A percentile compares a stretch with the other conserved stretches of the same genome.
Conservation (phyloP, 345 rosid species). For the Populus nigra region DNA sequence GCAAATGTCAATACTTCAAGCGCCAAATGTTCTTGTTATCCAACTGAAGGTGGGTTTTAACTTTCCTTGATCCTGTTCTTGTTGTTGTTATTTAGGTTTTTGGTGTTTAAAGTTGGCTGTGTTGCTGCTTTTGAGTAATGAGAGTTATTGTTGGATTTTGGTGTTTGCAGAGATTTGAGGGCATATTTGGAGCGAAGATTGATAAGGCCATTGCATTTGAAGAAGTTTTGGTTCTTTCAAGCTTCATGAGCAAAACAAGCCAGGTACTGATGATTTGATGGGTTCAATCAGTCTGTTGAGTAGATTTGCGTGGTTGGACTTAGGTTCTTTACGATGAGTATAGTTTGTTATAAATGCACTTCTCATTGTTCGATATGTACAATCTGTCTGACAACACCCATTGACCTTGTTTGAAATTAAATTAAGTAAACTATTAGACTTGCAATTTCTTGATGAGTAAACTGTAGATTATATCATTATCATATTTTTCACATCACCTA, state of each 20-base stretch:
- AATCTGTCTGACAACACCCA: neutral
- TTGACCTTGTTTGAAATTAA: neutral
- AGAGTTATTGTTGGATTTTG: slow-evolving; percentile 13
- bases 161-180: slow-evolving; percentile 77
- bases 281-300: neutral
- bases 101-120: slow-evolving; percentile 6
- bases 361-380: neutral
- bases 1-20: slow-evolving; percentile 87
- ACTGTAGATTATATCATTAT: neutral
- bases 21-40: slow-evolving; percentile 88
- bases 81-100: neutral
- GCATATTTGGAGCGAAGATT: slow-evolving; percentile 79
- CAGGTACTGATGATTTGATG: slow-evolving; percentile 47
- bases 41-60: slow-evolving; percentile 71
- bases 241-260: slow-evolving; percentile 82
- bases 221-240: slow-evolving; percentile 74
- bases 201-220: slow-evolving; percentile 74
- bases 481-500: neutral
- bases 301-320: slow-evolving; percentile 6
- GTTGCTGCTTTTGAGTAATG: slow-evolving; percentile 8
- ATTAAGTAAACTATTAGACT: neutral
- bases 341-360: neutral
- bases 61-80: neutral
- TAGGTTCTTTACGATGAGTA: neutral
- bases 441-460: neutral